A percentile compares a stretch with the other conserved stretches of the same genome.
Conservation (phyloP, 306 rosid genomes). For the Corylus americana region DNA sequence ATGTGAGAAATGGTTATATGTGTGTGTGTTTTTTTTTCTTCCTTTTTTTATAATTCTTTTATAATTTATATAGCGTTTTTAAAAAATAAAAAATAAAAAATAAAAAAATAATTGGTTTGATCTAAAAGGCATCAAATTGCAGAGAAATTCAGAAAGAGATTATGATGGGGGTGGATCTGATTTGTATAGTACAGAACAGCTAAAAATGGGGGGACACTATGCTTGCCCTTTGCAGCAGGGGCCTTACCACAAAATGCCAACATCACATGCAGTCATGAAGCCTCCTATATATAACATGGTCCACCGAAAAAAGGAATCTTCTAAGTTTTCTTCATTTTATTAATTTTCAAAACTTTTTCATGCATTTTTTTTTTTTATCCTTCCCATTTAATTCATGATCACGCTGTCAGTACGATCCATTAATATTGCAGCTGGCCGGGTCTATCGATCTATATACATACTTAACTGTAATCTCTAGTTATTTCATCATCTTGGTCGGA, state of each 20-base stretch:
- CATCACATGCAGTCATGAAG: conserved; percentile 66
- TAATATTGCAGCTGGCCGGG: no score
- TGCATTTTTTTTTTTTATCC: not conserved
- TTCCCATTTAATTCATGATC: no score
- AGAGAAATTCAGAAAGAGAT: not conserved
- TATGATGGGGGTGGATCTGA: conserved; percentile 10
- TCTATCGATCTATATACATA: no score
- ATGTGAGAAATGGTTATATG: conserved; percentile 41
- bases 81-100: no score
- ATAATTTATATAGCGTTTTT: no score
- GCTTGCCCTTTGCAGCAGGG: conserved; percentile 32
- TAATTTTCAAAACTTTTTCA: not conserved
- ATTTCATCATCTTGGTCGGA: no score
- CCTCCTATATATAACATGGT: conserved; percentile 37
- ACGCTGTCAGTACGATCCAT: no score
- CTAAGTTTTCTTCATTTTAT: conserved; percentile 25
- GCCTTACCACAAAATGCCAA: conserved; percentile 47
- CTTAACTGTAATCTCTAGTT: no score
- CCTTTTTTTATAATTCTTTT: no score
- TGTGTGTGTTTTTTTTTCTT: not conserved
- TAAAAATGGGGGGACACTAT: conserved; percentile 55
- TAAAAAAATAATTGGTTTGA: not conserved
- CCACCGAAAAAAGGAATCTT: conserved; percentile 64
- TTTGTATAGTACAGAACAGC: conserved; percentile 25
- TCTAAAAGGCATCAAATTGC: not conserved